Conservation (phyloP, 1,139 yeast genomes). For the Saccharomyces pastorianus region DNA sequence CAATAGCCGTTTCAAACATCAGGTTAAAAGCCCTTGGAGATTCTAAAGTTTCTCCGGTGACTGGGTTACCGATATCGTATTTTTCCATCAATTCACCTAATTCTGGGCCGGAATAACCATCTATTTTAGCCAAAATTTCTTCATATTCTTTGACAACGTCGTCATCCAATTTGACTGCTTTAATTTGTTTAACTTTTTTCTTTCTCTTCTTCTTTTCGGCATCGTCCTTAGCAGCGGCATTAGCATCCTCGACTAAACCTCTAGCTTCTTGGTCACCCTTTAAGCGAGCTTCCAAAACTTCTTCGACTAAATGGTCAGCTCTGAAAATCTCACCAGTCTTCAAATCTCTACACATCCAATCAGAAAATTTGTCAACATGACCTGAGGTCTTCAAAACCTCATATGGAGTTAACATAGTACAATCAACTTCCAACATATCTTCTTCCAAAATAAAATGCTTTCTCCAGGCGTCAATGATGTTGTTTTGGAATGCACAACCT, state of each 20-base stretch:
- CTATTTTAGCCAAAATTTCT: slow-evolving; percentile 81
- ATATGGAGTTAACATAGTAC: slow-evolving; percentile 94
- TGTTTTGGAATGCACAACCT: slow-evolving; percentile 97
- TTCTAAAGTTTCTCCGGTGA: slow-evolving; percentile 75
- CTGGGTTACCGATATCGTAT: slow-evolving; percentile 83
- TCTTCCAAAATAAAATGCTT: slow-evolving; percentile 95
- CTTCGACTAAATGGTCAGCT: slow-evolving; percentile 97
- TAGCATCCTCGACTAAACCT: slow-evolving; percentile 52
- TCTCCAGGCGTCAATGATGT: slow-evolving; percentile 91
- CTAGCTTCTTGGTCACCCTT: slow-evolving; percentile 96
- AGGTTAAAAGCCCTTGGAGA: slow-evolving; percentile 92
- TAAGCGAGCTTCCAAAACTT: slow-evolving; percentile 88
- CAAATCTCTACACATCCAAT: slow-evolving; percentile 97
- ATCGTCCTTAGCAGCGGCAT: slow-evolving; percentile 56
- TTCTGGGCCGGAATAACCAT: slow-evolving; percentile 88
- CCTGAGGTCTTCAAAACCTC: slow-evolving; percentile 98
- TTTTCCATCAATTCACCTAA: slow-evolving; percentile 80
- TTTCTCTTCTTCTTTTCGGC: slow-evolving; percentile 76
- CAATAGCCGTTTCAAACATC: slow-evolving; percentile 98
- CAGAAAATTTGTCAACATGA: slow-evolving; percentile 97
- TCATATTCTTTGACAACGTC: slow-evolving; percentile 66
- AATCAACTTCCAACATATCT: slow-evolving; percentile 97
- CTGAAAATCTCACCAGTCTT: slow-evolving; percentile 97
- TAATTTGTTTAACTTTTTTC: slow-evolving; percentile 94
- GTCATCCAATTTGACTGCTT: slow-evolving; percentile 81